These are phyloP conservation scores for Logfia minima DNA, from an alignment of 129 eudicot genomes.

Conservation along the genomic window DNA sequence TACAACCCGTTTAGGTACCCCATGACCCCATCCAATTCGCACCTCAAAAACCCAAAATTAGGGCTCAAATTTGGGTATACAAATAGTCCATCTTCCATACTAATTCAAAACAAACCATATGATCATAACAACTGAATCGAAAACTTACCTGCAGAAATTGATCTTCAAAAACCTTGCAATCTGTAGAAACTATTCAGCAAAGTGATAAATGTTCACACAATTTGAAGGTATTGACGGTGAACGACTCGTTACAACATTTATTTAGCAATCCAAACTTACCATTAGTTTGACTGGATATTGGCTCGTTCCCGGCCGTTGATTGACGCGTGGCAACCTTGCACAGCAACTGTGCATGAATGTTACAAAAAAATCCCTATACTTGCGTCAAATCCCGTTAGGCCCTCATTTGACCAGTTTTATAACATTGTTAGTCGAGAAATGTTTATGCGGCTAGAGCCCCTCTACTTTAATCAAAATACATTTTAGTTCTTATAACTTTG, in stretches of 20 bases:
- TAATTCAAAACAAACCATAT: too few relatives aligned
- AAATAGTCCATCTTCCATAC: too few relatives aligned
- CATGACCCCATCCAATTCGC: too few relatives aligned
- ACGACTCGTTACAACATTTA: neutral
- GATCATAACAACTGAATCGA: neutral
- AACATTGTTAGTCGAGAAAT: neutral
- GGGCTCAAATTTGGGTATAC: too few relatives aligned
- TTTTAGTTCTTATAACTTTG: neutral
- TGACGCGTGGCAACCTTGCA: conserved; percentile 31
- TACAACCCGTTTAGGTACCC: too few relatives aligned
- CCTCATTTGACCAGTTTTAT: neutral
- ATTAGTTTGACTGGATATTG: conserved; percentile 24
- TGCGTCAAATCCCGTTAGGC: neutral
- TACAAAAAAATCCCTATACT: neutral
- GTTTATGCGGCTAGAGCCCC: neutral
- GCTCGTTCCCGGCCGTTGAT: neutral
- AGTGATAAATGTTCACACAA: neutral
- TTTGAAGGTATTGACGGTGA: neutral
- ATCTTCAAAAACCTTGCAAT: conserved; percentile 12
- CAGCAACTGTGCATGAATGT: neutral
- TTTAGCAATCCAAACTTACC: conserved; percentile 4
- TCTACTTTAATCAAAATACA: neutral
- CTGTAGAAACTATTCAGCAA: neutral
- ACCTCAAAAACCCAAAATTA: too few relatives aligned
- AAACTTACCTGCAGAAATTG: conserved; percentile 23